Conservation (phyloP, 2,329 filamentous ascomycete species). For the Colletotrichum siamense region DNA sequence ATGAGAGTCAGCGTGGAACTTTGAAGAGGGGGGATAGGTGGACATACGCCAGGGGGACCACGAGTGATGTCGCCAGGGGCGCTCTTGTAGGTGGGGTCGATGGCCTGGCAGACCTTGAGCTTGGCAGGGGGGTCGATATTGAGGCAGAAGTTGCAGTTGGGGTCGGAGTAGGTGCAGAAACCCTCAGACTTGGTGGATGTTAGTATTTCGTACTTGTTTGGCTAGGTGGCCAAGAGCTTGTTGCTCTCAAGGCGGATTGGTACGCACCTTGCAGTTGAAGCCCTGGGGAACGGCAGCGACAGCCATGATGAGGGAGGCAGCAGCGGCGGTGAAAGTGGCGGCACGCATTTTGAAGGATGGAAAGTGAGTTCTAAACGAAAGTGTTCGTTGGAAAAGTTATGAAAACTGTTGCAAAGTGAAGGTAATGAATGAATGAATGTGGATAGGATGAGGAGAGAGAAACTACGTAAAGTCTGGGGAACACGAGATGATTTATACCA, state of each 20-base stretch:
- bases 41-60: neutral
- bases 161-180: neutral
- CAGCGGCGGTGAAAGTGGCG: neutral
- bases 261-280: neutral
- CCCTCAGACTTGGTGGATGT: neutral
- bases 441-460: neutral
- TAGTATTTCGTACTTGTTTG: neutral
- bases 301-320: neutral
- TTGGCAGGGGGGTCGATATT: neutral
- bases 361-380: neutral
- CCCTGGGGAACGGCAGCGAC: neutral
- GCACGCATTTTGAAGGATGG: neutral
- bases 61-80: neutral
- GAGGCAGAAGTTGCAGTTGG: slow-evolving; percentile 4
- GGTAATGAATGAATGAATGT: neutral
- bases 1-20: neutral
- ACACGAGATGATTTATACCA: neutral
- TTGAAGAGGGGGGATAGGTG: neutral
- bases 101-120: neutral
- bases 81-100: neutral
- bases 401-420: neutral
- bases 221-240: neutral
- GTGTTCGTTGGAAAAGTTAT: neutral
- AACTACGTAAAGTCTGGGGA: neutral
- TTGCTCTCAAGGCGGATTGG: neutral